Evolutionary conservation across 495 filamentous ascomycete species (phyloP).

Genomic region (Aspergillus ostianus): DNA sequence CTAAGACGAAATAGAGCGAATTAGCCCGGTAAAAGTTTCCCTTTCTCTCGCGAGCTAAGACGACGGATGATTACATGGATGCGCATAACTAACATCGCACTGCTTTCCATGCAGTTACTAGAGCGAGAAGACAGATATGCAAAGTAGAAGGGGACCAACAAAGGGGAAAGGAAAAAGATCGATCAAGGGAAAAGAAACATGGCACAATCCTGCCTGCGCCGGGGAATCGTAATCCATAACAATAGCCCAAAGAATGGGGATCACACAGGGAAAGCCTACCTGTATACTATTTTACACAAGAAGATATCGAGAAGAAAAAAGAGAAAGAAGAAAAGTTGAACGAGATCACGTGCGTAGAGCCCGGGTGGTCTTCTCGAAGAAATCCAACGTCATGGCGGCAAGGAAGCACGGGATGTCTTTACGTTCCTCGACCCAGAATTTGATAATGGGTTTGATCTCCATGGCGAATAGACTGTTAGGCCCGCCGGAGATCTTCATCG

Average conservation of each 20-base stretch:
- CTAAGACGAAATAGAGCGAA: not conserved
- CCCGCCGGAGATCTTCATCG: constrained; percentile 95
- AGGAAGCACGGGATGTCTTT: constrained; percentile 91
- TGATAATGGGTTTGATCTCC: constrained; percentile 76
- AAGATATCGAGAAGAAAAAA: constrained; percentile 10
- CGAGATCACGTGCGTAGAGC: constrained; percentile 42
- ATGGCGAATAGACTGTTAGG: constrained; percentile 81
- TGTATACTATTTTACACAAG: not conserved
- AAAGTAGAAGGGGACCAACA: not conserved
- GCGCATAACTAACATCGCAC: not conserved
- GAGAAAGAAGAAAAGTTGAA: constrained; percentile 4
- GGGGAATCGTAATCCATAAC: constrained; percentile 27
- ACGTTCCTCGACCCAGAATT: constrained; percentile 91
- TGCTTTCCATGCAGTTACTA: too few species aligned
- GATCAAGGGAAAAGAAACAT: constrained; percentile 14
- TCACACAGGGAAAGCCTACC: not conserved
- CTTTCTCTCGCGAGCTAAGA: not conserved
- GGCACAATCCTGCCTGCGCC: constrained; percentile 25
- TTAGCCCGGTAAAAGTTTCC: not conserved
- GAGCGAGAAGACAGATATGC: too few species aligned
- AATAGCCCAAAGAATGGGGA: not conserved
- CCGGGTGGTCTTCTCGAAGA: constrained; percentile 77
- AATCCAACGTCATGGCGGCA: constrained; percentile 84
- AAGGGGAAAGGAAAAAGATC: not conserved
- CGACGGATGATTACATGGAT: not conserved